Evolutionary conservation across 257 asterid genomes (phyloP).

Genomic region (Craterostigma plantagineum): DNA sequence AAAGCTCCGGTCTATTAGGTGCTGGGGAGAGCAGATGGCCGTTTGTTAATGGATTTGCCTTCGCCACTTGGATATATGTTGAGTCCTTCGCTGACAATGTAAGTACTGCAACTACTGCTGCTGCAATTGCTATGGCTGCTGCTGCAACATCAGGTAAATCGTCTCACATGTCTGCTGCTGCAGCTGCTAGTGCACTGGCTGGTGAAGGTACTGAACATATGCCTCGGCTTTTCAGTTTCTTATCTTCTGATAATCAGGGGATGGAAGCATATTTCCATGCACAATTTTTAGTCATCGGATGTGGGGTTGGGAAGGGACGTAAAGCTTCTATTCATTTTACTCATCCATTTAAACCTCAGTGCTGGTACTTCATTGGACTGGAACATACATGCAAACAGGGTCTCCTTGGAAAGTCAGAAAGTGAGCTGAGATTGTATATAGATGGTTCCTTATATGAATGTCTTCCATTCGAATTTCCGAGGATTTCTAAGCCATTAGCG

Average conservation of each 20-base stretch:
- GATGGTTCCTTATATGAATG: slow-evolving; percentile 86
- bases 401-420: slow-evolving; percentile 86
- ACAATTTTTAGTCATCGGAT: slow-evolving; percentile 87
- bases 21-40: slow-evolving; percentile 99
- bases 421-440: slow-evolving; percentile 75
- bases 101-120: slow-evolving; percentile 97
- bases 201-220: slow-evolving; percentile 99
- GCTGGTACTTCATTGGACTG: slow-evolving; percentile 94
- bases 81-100: slow-evolving; percentile 96
- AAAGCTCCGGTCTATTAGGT: slow-evolving; percentile 91
- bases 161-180: slow-evolving; percentile 98
- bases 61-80: slow-evolving; percentile 92
- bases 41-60: slow-evolving; percentile 76
- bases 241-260: slow-evolving; percentile 97
- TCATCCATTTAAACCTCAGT: slow-evolving; percentile 92
- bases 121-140: slow-evolving; percentile 99
- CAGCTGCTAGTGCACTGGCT: slow-evolving; percentile 98
- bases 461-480: slow-evolving; percentile 89
- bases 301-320: slow-evolving; percentile 95
- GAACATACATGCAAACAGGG: slow-evolving; percentile 89
- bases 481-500: slow-evolving; percentile 96
- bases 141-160: slow-evolving; percentile 95
- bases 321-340: slow-evolving; percentile 93
- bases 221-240: slow-evolving; percentile 95
- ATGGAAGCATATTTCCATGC: slow-evolving; percentile 99